Conservation (phyloP, 257 asterid genomes). For the Knoxia roxburghii region DNA sequence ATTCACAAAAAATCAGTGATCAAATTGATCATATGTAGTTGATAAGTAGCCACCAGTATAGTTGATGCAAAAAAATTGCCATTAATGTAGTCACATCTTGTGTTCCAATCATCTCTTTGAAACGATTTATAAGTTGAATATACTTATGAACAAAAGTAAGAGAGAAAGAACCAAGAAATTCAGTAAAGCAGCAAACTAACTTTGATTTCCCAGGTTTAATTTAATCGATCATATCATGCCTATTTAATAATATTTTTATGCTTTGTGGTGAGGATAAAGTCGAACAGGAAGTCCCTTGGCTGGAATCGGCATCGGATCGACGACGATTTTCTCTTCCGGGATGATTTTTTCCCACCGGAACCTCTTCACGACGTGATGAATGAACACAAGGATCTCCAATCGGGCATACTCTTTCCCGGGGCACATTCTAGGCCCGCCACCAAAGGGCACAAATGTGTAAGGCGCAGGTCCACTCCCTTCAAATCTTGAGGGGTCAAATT, state of each 20-base stretch:
- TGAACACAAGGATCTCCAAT: slow-evolving; percentile 49
- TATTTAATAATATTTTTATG: slow-evolving; percentile 9
- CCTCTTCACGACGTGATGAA: slow-evolving; percentile 48
- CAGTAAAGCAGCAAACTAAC: background rate
- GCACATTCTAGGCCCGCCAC: slow-evolving; percentile 63
- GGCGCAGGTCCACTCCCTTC: slow-evolving; percentile 56
- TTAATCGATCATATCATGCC: background rate
- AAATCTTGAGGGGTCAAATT: slow-evolving; percentile 50
- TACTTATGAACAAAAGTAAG: background rate
- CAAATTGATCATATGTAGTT: background rate
- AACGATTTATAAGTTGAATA: background rate
- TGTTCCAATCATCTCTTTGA: background rate
- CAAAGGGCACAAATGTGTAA: slow-evolving; percentile 54
- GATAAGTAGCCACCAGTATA: background rate
- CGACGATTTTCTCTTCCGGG: slow-evolving; percentile 43
- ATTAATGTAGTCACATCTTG: background rate
- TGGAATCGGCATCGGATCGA: slow-evolving; percentile 48
- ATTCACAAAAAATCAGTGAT: background rate
- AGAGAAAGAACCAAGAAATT: background rate
- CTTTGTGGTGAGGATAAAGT: slow-evolving; percentile 33
- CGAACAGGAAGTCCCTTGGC: slow-evolving; percentile 50
- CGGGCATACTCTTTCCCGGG: slow-evolving; percentile 56
- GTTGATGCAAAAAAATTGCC: background rate
- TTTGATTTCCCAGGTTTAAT: background rate
- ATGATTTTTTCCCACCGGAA: slow-evolving; percentile 42